phyloP scores from a whole-genome alignment of 2,329 filamentous ascomycete genomes.

The Botryotinia calthae region DNA sequence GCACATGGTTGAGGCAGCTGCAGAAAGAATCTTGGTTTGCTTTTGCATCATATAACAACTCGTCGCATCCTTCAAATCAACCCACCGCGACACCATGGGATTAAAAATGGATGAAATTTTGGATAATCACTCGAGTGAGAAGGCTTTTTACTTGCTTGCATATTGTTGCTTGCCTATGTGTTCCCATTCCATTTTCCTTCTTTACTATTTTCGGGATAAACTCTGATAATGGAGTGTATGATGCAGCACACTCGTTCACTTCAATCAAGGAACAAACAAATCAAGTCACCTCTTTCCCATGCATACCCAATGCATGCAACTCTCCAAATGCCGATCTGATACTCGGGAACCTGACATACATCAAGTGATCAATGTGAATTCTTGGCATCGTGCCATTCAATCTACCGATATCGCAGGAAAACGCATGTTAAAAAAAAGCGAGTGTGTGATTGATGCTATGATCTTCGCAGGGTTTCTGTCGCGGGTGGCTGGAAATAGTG shows the following conservation, averaged over 20 bases:
- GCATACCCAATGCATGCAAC: not conserved
- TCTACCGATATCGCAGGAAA: not conserved
- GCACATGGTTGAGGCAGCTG: not conserved
- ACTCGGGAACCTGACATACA: not conserved
- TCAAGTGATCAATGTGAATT: constrained; percentile 7
- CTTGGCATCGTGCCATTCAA: constrained; percentile 11
- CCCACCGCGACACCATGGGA: not conserved
- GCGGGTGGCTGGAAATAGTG: not conserved
- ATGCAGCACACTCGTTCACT: not conserved
- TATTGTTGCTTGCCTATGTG: constrained; percentile 9
- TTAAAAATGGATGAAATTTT: not conserved
- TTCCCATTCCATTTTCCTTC: not conserved
- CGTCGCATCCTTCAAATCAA: not conserved
- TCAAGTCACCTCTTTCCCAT: not conserved
- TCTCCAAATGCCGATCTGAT: not conserved
- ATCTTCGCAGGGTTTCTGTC: not conserved
- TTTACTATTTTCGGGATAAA: not conserved
- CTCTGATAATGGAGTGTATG: not conserved
- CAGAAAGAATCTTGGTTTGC: not conserved
- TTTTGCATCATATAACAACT: not conserved
- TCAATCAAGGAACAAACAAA: not conserved
- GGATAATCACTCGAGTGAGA: not conserved
- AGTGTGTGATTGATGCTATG: not conserved
- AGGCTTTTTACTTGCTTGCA: not conserved
- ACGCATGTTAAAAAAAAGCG: not conserved